These are phyloP conservation scores for Neurospora sp. DNA, from an alignment of 495 filamentous ascomycete genomes.

Conservation along the genomic window DNA sequence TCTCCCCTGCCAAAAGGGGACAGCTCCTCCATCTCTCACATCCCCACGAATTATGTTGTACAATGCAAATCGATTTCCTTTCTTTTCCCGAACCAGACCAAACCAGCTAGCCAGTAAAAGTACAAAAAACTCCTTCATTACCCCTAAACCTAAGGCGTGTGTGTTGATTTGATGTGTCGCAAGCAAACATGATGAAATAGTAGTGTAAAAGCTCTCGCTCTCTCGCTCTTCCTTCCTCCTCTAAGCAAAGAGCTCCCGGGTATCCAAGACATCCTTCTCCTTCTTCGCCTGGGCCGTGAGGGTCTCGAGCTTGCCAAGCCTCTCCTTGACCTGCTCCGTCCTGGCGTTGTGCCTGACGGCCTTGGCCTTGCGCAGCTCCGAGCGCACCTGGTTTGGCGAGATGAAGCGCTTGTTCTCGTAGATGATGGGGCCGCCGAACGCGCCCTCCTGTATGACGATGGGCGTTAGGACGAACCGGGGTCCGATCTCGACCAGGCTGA, in stretches of 20 bases:
- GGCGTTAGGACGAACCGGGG: constrained; percentile 92
- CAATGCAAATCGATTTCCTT: neutral
- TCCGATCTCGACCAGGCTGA: constrained; percentile 86
- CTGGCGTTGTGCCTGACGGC: constrained; percentile 65
- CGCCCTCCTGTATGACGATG: constrained; percentile 89
- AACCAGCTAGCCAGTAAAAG: neutral
- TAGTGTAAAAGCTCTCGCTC: neutral
- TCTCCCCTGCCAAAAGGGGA: neutral
- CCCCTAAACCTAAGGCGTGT: neutral
- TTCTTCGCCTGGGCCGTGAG: constrained; percentile 50
- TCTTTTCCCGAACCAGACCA: neutral
- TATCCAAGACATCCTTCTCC: constrained; percentile 65
- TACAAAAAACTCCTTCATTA: neutral
- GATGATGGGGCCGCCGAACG: constrained; percentile 92
- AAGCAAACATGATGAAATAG: neutral
- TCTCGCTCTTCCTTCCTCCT: neutral
- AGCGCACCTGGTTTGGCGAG: constrained; percentile 84
- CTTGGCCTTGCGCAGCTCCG: constrained; percentile 64
- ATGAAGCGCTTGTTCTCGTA: constrained; percentile 99
- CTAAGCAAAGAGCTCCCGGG: constrained; percentile 70
- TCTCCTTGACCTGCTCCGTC: constrained; percentile 61
- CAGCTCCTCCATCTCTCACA: neutral
- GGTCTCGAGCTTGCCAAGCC: constrained; percentile 62
- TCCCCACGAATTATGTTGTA: neutral
- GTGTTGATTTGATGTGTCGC: neutral